Percentiles rank a stretch among this genome's conserved stretches.
Evolutionary conservation across 2,329 filamentous ascomycete species (phyloP).

Genomic region (Falciphora oryzae): DNA sequence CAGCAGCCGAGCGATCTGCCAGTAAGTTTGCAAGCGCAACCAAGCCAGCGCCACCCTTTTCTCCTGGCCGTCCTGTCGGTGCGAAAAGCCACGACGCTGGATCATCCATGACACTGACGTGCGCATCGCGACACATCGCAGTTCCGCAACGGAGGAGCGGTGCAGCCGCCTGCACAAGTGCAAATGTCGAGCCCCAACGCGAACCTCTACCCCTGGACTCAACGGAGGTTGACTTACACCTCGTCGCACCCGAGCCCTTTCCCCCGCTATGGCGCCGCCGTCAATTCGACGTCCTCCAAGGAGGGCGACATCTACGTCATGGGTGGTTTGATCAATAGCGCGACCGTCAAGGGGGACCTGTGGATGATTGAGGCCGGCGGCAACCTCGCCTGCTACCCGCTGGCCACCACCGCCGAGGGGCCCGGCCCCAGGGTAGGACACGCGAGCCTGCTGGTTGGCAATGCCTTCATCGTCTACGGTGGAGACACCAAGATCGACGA

Average conservation of each 20-base stretch:
- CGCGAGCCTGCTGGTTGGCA: constrained; percentile 88
- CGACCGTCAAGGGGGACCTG: constrained; percentile 91
- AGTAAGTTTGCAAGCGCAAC: constrained; percentile 27
- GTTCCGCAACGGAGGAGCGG: constrained; percentile 45
- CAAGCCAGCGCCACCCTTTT: not conserved
- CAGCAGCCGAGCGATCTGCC: constrained; percentile 36
- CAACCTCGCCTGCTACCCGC: constrained; percentile 83
- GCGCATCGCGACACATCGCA: constrained; percentile 22
- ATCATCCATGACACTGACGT: constrained; percentile 10
- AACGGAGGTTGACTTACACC: constrained; percentile 80
- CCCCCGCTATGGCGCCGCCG: constrained; percentile 92
- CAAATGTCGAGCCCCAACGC: constrained; percentile 54
- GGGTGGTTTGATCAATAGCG: constrained; percentile 91
- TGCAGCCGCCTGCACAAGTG: constrained; percentile 21
- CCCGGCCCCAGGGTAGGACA: constrained; percentile 94
- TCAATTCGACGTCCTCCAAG: constrained; percentile 88
- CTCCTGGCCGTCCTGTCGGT: not conserved
- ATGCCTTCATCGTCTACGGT: constrained; percentile 98
- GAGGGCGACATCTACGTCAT: constrained; percentile 97
- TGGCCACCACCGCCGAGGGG: constrained; percentile 87
- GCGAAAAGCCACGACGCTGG: constrained; percentile 4
- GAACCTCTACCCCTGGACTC: constrained; percentile 93
- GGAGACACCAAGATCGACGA: constrained; percentile 98
- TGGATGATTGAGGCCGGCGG: constrained; percentile 95
- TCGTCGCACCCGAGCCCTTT: constrained; percentile 81